Evolutionary conservation across 2,329 filamentous ascomycete genomes (phyloP), one percentile per base, ranked within the genome.

Genomic region (Fusarium nanum): DNA sequence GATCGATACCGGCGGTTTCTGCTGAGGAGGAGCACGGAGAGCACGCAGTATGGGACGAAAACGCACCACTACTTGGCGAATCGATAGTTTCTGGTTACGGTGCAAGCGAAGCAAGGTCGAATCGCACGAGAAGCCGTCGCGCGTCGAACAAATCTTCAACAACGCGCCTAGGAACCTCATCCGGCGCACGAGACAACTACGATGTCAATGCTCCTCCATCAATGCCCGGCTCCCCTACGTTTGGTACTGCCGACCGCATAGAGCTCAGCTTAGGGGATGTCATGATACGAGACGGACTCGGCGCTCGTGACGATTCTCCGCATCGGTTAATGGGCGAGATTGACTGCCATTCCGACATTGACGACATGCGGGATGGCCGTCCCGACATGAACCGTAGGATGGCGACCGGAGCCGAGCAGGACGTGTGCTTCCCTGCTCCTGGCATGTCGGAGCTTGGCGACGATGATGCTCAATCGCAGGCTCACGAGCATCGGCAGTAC

Each of bases 341-440:
- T 23, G 78, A 81, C n/a, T 74, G 76, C 10, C 62, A 74, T 14
- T 80, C 79, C 9, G 78, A 78, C 10, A 58, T 72, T 6, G 77
- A 63, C 7, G 59, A 56, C 5, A 57, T 72, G 22, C 68, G 75
- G 22, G 77, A 78, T 28, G 76, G 72, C 28, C 75, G 78, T 22
- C 70, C 77, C 5, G 76, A 79, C 13, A 55, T 73, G 20, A 66
- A 65, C 8, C 73, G 77, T 50, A 85, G 91, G 40, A 85, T 89
- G 70, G 85, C 86, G 14, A 79, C 91, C 14, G 85, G 90, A 13
- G 92, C 90, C 0, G 89, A 96, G 74, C 92, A 92, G 70, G 96
- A 98, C 80, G 94, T 98, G 1, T 98, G 96, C 82, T 98, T 97
- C 75, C 95, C 94, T 1, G 89, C 92, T 57, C 89, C 77, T 11